These are phyloP conservation scores for Arthrobotrys iridis DNA, from an alignment of 2,329 filamentous ascomycete species.

Conservation along the genomic window DNA sequence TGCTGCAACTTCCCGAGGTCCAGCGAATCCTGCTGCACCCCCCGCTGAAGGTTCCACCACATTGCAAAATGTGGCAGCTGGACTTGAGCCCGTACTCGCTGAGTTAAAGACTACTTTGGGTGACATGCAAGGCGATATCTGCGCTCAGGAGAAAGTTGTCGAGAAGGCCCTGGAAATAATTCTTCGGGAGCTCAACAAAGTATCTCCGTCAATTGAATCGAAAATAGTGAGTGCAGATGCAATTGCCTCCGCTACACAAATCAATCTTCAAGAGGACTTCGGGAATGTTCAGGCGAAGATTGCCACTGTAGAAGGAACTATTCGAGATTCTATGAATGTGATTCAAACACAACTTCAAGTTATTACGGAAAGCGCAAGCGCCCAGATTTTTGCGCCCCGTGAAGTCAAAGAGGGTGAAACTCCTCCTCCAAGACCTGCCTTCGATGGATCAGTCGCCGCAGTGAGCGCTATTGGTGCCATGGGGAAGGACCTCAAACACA, in stretches of 20 bases:
- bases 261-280: constrained; percentile 37
- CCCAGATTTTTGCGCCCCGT: constrained; percentile 26
- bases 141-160: constrained; percentile 39
- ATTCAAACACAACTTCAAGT: constrained; percentile 52
- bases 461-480: constrained; percentile 76
- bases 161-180: constrained; percentile 52
- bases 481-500: constrained; percentile 76
- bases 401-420: constrained; percentile 32
- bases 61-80: constrained; percentile 87
- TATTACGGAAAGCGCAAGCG: constrained; percentile 28
- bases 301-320: constrained; percentile 31
- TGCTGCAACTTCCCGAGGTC: constrained; percentile 62
- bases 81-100: constrained; percentile 86
- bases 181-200: constrained; percentile 48
- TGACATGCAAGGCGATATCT: constrained; percentile 59
- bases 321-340: constrained; percentile 45
- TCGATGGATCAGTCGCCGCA: constrained; percentile 48
- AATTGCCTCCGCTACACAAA: constrained; percentile 28
- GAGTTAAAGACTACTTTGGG: constrained; percentile 83
- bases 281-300: constrained; percentile 38
- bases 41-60: constrained; percentile 65
- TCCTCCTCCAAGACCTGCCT: constrained; percentile 4
- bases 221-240: constrained; percentile 21
- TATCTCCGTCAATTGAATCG: constrained; percentile 31
- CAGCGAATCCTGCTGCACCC: constrained; percentile 66